phyloP scores from a whole-genome alignment of 345 rosid genomes.

The Nephelium lappaceum region DNA sequence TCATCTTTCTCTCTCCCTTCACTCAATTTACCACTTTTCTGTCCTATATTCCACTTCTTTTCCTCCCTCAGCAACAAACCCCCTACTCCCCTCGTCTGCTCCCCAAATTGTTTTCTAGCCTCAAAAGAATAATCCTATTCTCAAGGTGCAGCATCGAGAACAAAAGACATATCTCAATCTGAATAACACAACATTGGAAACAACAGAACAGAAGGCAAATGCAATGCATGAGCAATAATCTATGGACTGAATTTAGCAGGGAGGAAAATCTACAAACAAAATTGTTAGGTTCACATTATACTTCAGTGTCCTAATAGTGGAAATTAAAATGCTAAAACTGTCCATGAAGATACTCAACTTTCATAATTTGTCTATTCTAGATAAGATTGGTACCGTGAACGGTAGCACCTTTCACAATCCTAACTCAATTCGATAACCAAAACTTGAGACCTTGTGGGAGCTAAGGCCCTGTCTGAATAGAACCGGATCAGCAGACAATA shows the following conservation, averaged over 20 bases:
- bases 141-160: background rate
- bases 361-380: background rate
- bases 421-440: background rate
- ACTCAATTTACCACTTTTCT: background rate
- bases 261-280: background rate
- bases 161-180: background rate
- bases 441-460: background rate
- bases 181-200: background rate
- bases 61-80: background rate
- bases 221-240: background rate
- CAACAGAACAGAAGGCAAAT: background rate
- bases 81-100: background rate
- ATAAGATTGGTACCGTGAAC: background rate
- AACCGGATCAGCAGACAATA: background rate
- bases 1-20: background rate
- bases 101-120: background rate
- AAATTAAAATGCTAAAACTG: background rate
- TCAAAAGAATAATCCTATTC: background rate
- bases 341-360: background rate
- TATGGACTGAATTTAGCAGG: background rate
- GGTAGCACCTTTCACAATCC: background rate
- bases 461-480: background rate
- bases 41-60: background rate
- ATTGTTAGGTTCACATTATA: no score
- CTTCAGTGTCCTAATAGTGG: background rate